phyloP scores from a whole-genome alignment of 2,329 filamentous ascomycete species.

The Pseudogymnoascus sp. region DNA sequence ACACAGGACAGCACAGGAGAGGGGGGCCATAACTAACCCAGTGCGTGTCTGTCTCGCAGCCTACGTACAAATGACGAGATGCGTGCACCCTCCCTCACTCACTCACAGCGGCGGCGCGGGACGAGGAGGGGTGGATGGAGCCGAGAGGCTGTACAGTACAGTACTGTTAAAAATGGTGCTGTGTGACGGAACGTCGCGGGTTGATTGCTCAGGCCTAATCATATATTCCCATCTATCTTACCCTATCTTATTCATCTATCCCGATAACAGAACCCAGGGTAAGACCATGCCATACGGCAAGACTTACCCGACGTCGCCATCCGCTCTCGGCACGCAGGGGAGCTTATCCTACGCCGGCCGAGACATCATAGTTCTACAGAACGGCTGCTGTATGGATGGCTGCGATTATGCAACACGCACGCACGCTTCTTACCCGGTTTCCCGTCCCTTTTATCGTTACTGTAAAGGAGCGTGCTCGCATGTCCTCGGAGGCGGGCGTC shows the following conservation, averaged over 20 bases:
- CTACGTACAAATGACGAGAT: background rate
- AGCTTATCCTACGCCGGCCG: background rate
- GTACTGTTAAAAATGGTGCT: too few species aligned
- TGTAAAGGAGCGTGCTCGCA: too few species aligned
- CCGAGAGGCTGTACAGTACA: too few species aligned
- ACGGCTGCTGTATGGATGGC: background rate
- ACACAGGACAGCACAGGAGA: too few species aligned
- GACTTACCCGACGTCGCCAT: background rate
- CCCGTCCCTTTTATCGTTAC: background rate
- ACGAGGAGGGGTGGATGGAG: background rate
- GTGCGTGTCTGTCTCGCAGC: background rate
- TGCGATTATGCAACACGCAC: background rate
- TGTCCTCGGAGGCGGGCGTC: background rate
- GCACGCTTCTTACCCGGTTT: background rate
- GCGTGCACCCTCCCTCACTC: background rate
- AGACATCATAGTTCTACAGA: background rate
- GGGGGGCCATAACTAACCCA: too few species aligned
- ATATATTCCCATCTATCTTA: too few species aligned
- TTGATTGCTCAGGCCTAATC: background rate
- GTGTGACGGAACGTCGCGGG: too few species aligned
- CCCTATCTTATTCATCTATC: too few species aligned
- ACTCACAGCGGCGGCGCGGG: background rate
- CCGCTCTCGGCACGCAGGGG: background rate
- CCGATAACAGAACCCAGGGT: too few species aligned
- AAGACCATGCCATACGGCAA: background rate